Conservation (phyloP, 257 asterid species). For the Parsonsia alboflavescens region DNA sequence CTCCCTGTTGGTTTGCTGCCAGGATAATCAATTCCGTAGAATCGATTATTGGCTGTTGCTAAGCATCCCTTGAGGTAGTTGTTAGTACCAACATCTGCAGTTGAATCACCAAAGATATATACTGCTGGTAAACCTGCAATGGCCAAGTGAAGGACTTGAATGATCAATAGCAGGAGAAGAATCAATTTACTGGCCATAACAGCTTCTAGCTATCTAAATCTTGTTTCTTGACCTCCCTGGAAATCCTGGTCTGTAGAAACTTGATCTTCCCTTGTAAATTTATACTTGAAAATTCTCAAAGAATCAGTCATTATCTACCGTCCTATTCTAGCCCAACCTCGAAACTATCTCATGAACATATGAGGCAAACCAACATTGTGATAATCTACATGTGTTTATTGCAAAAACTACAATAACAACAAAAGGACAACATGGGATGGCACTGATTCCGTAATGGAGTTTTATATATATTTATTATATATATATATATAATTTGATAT, state of each 20-base stretch:
- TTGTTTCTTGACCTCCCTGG: neutral
- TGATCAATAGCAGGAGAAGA: neutral
- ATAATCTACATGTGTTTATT: neutral
- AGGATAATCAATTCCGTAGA: slow-evolving; percentile 50
- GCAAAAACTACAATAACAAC: neutral
- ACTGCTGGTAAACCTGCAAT: slow-evolving; percentile 22
- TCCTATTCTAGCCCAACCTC: neutral
- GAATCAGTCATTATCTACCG: slow-evolving; percentile 10
- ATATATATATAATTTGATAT: no score
- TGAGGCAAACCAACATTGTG: neutral
- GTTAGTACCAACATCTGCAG: slow-evolving; percentile 55
- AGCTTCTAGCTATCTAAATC: no score
- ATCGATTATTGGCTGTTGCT: slow-evolving; percentile 39
- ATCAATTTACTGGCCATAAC: neutral
- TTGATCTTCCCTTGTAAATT: neutral
- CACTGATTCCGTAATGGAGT: no score
- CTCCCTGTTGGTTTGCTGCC: slow-evolving; percentile 39
- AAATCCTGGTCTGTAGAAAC: neutral
- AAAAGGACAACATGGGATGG: neutral
- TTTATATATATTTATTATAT: no score
- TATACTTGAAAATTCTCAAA: slow-evolving; percentile 9
- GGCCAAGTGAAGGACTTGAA: neutral
- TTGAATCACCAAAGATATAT: slow-evolving; percentile 53
- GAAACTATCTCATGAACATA: neutral
- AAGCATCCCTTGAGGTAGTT: slow-evolving; percentile 17